Base-by-base conservation (phyloP, 495 filamentous ascomycete species). In the Penicillium silybi region DNA sequence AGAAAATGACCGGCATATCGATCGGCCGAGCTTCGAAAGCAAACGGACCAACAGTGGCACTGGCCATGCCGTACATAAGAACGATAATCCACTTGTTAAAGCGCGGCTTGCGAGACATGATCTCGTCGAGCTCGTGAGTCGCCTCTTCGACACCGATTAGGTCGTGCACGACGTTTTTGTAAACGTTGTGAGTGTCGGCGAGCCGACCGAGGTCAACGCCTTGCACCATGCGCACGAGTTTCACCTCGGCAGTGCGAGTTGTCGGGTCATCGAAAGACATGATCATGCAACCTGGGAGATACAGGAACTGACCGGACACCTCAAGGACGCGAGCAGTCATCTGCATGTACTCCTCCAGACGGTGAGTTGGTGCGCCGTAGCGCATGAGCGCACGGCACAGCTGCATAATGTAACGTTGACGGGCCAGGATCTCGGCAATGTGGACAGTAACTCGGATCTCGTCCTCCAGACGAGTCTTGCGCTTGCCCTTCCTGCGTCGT, bases 231-330 rank as follows among this genome's bases (percentile, higher is more conserved):
- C 88, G 84, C 18, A 97, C 86, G 20, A 97, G 81, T 70, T 95
- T 92, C 52, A 96, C 88, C 64, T 96, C 92, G 5, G 90, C 89
- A 0, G 92, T 96, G 58, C 95, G 92, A 1, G 90, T 95, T 13
- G 83, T 79, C 18, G 83, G 81, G 69, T 97, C 92, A 60, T 95
- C 92, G 62, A 97, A 96, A 0, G 89, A 90, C 66, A 96, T 87
- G 63, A 97, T 88, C 92, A 96, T 97, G 57, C 88, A 93, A 5
- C 89, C 90, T 0, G 92, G 92, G 3, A 96, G 84, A 66, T 96
- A 96, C 38, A 96, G 69, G 63, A 93, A 96, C 57, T 96, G 92
- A 38, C 85, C 88, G 37, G 95, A 88, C 20, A 96, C 89, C 62
- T 90, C 87, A 17, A 97, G 80, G 10, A 93, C 90, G 2, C 88